Conservation (phyloP, 257 asterid genomes). For the Thymus quinquecostatus region DNA sequence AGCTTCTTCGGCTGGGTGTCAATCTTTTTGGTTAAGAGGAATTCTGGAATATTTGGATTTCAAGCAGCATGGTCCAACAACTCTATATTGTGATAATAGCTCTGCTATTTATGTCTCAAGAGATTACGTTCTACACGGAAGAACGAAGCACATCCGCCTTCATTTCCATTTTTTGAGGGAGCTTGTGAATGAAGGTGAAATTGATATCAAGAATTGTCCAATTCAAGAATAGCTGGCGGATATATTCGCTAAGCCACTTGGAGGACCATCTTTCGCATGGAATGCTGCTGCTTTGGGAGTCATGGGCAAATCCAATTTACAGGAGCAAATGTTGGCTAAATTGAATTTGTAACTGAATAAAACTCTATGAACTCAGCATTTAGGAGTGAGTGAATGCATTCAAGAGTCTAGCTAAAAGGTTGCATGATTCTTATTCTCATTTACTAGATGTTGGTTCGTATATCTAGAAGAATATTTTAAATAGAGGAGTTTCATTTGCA, state of each 20-base stretch:
- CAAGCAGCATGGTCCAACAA: background rate
- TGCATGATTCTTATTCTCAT: no score
- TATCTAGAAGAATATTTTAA: no score
- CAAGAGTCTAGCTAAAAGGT: no score
- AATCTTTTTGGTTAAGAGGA: background rate
- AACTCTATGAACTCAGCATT: no score
- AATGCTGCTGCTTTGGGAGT: background rate
- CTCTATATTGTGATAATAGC: background rate
- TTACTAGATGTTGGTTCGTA: no score
- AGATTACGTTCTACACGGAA: background rate
- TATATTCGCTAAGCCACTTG: background rate
- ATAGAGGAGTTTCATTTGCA: no score
- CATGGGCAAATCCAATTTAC: no score
- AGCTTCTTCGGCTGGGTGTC: background rate
- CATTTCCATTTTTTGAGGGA: slow-evolving; percentile 1
- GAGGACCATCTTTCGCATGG: background rate
- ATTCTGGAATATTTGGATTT: background rate
- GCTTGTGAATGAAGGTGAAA: background rate
- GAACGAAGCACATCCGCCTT: background rate
- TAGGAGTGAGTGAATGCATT: no score
- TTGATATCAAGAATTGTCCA: background rate
- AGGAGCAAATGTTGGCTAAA: no score
- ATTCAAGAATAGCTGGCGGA: background rate
- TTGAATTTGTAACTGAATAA: no score
- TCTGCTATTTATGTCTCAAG: background rate